phyloP scores from a whole-genome alignment of 345 rosid species.

The Raphanus sativus region DNA sequence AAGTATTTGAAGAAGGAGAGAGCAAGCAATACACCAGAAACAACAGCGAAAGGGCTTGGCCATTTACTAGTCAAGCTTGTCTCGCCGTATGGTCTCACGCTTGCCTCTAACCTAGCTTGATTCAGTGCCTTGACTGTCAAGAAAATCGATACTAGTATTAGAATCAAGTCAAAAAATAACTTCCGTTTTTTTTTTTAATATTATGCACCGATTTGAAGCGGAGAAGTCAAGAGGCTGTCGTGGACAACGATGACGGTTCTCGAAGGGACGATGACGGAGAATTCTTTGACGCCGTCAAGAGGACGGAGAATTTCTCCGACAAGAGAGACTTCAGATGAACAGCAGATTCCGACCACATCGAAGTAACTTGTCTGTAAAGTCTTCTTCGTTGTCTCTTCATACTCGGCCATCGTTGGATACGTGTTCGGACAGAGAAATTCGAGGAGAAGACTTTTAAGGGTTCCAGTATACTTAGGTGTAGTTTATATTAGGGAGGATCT shows the following conservation, averaged over 20 bases:
- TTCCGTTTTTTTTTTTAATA: neutral
- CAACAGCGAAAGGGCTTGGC: constrained; percentile 64
- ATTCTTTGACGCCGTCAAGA: constrained; percentile 66
- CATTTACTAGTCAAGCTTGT: constrained; percentile 51
- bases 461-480: too few relatives aligned
- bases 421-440: neutral
- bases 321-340: constrained; percentile 76
- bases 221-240: constrained; percentile 60
- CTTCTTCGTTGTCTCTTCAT: constrained; percentile 10
- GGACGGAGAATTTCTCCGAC: constrained; percentile 60
- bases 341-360: constrained; percentile 81
- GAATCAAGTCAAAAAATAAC: neutral
- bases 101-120: constrained; percentile 77
- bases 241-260: constrained; percentile 84
- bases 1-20: constrained; percentile 56
- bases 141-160: neutral
- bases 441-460: neutral
- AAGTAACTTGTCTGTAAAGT: constrained; percentile 72
- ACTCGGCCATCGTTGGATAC: constrained; percentile 5
- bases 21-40: constrained; percentile 51
- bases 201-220: constrained; percentile 65
- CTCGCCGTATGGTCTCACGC: constrained; percentile 59
- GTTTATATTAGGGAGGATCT: neutral
- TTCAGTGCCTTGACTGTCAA: constrained; percentile 72
- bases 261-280: constrained; percentile 67